phyloP scores from a whole-genome alignment of 805 yeast genomes.

The Myxozyma monticola region DNA sequence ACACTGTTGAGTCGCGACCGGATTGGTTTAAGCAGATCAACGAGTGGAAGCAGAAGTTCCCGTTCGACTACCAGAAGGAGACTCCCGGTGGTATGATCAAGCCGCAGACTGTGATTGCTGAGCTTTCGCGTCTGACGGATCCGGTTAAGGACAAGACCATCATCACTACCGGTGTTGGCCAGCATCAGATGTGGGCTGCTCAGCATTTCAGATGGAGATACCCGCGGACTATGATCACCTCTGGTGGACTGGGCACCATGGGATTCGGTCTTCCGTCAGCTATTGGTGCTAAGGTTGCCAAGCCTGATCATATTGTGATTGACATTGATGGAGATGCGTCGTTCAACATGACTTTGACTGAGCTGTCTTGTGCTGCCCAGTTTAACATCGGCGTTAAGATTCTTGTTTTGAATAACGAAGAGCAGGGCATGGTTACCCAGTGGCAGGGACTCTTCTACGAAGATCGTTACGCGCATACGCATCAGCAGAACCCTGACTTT shows the following conservation, averaged over 20 bases:
- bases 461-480: conserved; percentile 97
- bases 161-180: conserved; percentile 98
- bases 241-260: conserved; percentile 99
- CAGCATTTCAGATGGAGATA: conserved; percentile 93
- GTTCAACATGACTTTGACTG: conserved; percentile 96
- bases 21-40: conserved; percentile 76
- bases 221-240: conserved; percentile 93
- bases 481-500: conserved; percentile 92
- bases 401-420: conserved; percentile 90
- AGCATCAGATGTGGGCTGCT: conserved; percentile 99
- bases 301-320: conserved; percentile 90
- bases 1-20: conserved; percentile 61
- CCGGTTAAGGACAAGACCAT: conserved; percentile 69
- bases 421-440: conserved; percentile 99
- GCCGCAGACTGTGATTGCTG: conserved; percentile 88
- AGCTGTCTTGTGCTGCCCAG: conserved; percentile 91
- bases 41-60: conserved; percentile 83
- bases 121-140: conserved; percentile 71
- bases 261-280: conserved; percentile 98
- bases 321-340: conserved; percentile 99
- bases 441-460: conserved; percentile 98
- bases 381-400: conserved; percentile 88
- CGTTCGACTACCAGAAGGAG: conserved; percentile 74
- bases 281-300: conserved; percentile 96
- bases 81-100: conserved; percentile 61